These are phyloP conservation scores for Tirmania nivea DNA, from an alignment of 495 filamentous ascomycete species.

Conservation along the genomic window DNA sequence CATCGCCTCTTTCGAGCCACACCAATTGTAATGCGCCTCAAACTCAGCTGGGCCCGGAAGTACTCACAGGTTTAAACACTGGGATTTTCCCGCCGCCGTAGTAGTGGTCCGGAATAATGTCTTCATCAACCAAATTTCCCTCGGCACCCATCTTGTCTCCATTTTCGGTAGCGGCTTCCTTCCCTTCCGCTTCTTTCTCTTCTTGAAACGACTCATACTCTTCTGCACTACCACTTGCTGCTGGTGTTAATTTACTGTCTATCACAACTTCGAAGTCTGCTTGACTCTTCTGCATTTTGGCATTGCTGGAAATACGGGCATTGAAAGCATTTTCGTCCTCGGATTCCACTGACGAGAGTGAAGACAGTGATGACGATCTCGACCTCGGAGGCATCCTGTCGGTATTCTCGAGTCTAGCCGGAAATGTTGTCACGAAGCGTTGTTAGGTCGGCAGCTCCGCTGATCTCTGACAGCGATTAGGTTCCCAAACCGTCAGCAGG, in stretches of 20 bases:
- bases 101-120: slow-evolving; percentile 68
- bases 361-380: not conserved
- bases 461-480: too few species aligned
- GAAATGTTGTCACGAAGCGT: too few species aligned
- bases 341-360: not conserved
- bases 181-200: too few species aligned
- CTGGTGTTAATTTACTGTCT: slow-evolving; percentile 3
- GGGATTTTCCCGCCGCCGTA: slow-evolving; percentile 70
- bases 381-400: not conserved
- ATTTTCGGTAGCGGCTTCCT: not conserved
- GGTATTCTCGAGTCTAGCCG: not conserved
- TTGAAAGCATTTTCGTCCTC: not conserved
- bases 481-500: too few species aligned
- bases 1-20: not conserved
- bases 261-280: slow-evolving; percentile 16
- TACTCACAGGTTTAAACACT: slow-evolving; percentile 71
- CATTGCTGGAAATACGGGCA: too few species aligned
- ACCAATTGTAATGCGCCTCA: not conserved
- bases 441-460: too few species aligned
- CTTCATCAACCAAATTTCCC: slow-evolving; percentile 34
- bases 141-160: slow-evolving; percentile 19
- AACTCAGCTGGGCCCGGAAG: not conserved
- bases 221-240: not conserved
- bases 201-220: not conserved
- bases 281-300: too few species aligned